Conservation (phyloP, 1,284 basidiomycete genomes). For the Taiwanofungus camphoratus region DNA sequence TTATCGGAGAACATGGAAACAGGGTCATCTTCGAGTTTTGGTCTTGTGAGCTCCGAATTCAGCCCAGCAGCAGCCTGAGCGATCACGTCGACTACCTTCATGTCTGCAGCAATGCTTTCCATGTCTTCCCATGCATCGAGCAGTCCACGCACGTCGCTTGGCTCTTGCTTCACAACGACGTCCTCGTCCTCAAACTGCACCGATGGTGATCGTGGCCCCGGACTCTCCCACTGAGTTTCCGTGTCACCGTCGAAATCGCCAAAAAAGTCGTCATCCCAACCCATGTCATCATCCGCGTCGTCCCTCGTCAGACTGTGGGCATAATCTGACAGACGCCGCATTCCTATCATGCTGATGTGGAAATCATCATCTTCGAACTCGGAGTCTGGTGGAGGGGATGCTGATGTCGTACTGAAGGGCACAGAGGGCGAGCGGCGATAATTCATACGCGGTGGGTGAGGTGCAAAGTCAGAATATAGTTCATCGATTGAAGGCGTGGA, state of each 20-base stretch:
- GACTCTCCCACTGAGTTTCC: slow-evolving; percentile 52
- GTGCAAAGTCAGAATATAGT: slow-evolving; percentile 26
- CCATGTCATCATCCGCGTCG: slow-evolving; percentile 22
- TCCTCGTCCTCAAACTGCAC: slow-evolving; percentile 30
- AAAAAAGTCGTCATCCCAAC: slow-evolving; percentile 27
- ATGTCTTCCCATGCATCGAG: slow-evolving; percentile 63
- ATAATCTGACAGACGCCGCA: slow-evolving; percentile 26
- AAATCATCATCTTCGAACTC: slow-evolving; percentile 43
- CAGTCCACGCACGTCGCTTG: slow-evolving; percentile 51
- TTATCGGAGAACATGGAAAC: slow-evolving; percentile 40
- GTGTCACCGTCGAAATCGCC: slow-evolving; percentile 35
- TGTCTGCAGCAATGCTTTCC: slow-evolving; percentile 19
- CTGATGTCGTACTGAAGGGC: slow-evolving; percentile 47
- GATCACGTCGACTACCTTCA: slow-evolving; percentile 35
- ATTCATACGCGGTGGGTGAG: slow-evolving; percentile 16
- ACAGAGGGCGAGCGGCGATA: slow-evolving; percentile 51
- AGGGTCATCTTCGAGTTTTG: slow-evolving; percentile 43
- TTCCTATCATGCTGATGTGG: slow-evolving; percentile 38
- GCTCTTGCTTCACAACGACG: slow-evolving; percentile 53
- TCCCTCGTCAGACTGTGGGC: no score
- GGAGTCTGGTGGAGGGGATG: slow-evolving; percentile 61
- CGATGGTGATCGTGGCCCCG: slow-evolving; percentile 53
- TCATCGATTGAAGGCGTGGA: slow-evolving; percentile 42
- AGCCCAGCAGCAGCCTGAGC: slow-evolving; percentile 32
- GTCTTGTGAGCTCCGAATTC: slow-evolving; percentile 18